Conservation (phyloP, 2,329 filamentous ascomycete genomes). For the Acrodontium crateriforme region DNA sequence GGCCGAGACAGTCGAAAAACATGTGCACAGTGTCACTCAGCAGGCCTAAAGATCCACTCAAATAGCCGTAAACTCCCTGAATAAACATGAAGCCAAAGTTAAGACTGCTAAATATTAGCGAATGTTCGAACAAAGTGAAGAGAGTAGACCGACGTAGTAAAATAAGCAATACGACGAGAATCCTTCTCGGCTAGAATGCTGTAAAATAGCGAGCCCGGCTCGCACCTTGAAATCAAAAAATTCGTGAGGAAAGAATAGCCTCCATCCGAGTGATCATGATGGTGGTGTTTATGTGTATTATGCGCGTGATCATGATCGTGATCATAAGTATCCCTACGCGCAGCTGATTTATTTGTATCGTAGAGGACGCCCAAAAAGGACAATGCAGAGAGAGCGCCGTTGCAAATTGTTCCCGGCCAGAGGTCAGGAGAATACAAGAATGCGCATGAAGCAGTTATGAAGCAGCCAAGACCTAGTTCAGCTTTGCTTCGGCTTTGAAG, state of each 20-base stretch:
- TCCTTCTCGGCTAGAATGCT: slow-evolving; percentile 83
- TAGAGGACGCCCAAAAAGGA: slow-evolving; percentile 26
- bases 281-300: slow-evolving; percentile 13
- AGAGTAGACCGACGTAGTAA: slow-evolving; percentile 57
- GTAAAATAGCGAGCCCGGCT: slow-evolving; percentile 64
- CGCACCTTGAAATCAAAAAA: slow-evolving; percentile 54
- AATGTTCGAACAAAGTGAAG: slow-evolving; percentile 1
- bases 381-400: slow-evolving; percentile 21
- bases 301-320: slow-evolving; percentile 19
- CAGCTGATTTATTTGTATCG: slow-evolving; percentile 22
- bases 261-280: slow-evolving; percentile 25
- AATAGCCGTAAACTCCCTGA: slow-evolving; percentile 84
- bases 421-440: slow-evolving; percentile 22
- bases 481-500: slow-evolving; percentile 25
- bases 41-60: slow-evolving; percentile 87
- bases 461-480: slow-evolving; percentile 21
- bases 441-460: slow-evolving; percentile 19
- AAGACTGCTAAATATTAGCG: slow-evolving; percentile 42
- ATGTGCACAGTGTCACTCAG: slow-evolving; percentile 97
- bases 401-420: slow-evolving; percentile 22
- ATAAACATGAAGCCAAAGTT: slow-evolving; percentile 93
- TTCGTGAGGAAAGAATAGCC: slow-evolving; percentile 57
- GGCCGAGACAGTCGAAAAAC: slow-evolving; percentile 94
- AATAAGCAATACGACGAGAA: slow-evolving; percentile 91
- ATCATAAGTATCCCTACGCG: slow-evolving; percentile 18